Percentiles rank a stretch among this genome's conserved stretches.
phyloP scores from a whole-genome alignment of 345 rosid genomes.

The Lepidium didymum region DNA sequence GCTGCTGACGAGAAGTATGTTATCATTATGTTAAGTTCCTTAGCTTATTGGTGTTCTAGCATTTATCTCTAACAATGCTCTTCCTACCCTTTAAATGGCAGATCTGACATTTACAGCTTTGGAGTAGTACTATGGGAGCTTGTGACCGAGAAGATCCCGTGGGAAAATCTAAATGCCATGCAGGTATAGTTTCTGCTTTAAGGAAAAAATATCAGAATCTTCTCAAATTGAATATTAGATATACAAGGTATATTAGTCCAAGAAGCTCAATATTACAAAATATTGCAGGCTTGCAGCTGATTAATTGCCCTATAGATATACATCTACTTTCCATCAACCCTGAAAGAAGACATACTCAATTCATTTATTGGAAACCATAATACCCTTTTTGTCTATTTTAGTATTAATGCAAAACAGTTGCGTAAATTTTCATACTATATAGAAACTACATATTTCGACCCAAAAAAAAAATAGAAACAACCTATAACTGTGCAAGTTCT shows the following conservation, averaged over 20 bases:
- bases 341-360: neutral
- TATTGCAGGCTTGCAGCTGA: neutral
- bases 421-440: neutral
- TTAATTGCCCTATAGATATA: neutral
- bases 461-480: no score
- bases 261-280: neutral
- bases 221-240: neutral
- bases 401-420: neutral
- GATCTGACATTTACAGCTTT: conserved; percentile 89
- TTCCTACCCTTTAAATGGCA: conserved; percentile 20
- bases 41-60: neutral
- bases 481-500: neutral
- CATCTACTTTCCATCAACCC: no score
- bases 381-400: neutral
- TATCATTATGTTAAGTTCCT: conserved; percentile 5
- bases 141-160: conserved; percentile 90
- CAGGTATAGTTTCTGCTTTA: conserved; percentile 53
- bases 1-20: conserved; percentile 86
- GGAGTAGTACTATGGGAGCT: conserved; percentile 97
- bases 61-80: neutral
- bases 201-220: neutral
- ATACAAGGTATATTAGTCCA: neutral
- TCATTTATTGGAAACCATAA: neutral
- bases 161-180: conserved; percentile 94
- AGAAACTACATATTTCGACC: no score